phyloP scores from a whole-genome alignment of 2,329 filamentous ascomycete genomes.

The Didymella glomerata region DNA sequence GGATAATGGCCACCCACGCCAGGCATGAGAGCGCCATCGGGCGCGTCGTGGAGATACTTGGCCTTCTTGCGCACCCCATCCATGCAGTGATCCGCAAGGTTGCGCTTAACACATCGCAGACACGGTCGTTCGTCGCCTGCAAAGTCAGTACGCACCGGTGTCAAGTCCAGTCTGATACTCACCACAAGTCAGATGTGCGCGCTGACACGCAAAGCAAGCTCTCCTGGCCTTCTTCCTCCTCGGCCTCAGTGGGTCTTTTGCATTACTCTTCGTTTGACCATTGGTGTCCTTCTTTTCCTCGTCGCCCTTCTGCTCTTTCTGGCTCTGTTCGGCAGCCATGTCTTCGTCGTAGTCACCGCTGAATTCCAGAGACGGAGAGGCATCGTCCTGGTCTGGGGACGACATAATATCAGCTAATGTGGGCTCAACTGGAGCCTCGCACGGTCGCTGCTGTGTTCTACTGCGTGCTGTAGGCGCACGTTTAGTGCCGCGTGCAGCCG shows the following conservation, averaged over 20 bases:
- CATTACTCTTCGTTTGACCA: conserved; percentile 56
- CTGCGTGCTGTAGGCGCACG: conserved; percentile 49
- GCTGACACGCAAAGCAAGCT: conserved; percentile 95
- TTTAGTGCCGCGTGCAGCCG: conserved; percentile 52
- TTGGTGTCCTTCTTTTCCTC: conserved; percentile 44
- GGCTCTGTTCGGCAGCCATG: conserved; percentile 56
- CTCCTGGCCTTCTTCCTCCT: conserved; percentile 94
- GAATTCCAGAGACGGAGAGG: conserved; percentile 58
- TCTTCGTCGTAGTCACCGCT: conserved; percentile 53
- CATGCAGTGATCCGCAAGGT: conserved; percentile 88
- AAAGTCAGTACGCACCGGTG: conserved; percentile 3
- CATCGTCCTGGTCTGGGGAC: conserved; percentile 58
- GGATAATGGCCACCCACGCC: conserved; percentile 78
- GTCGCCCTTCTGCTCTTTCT: conserved; percentile 50
- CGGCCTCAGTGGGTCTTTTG: conserved; percentile 90
- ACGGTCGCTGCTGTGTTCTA: conserved; percentile 46
- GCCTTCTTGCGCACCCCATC: conserved; percentile 98
- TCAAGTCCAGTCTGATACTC: conserved; percentile 59
- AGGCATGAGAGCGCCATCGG: conserved; percentile 86
- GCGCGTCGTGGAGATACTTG: conserved; percentile 97
- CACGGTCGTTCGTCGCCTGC: conserved; percentile 95
- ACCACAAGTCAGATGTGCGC: conserved; percentile 98
- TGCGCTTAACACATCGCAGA: conserved; percentile 90
- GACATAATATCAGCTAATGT: conserved; percentile 56
- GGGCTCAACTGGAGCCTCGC: conserved; percentile 34